These are phyloP conservation scores for Cyclocybe cylindracea DNA, from an alignment of 768 basidiomycete genomes.

Conservation along the genomic window DNA sequence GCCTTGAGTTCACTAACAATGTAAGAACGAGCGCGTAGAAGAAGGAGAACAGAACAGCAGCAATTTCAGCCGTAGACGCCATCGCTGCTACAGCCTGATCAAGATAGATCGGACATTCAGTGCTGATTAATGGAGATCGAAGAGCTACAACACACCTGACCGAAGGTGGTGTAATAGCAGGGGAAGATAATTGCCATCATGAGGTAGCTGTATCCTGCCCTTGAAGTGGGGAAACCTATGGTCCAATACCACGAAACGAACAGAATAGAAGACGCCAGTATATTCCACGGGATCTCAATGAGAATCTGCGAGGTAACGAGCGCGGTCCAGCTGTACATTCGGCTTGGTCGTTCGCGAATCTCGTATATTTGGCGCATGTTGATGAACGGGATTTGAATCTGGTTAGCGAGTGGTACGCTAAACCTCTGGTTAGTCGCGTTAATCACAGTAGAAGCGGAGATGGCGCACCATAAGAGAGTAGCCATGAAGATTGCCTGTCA, in stretches of 20 bases:
- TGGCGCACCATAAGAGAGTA: slow-evolving; percentile 38
- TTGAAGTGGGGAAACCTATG: slow-evolving; percentile 53
- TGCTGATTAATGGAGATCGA: no score
- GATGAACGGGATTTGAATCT: slow-evolving; percentile 64
- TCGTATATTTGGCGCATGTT: slow-evolving; percentile 62
- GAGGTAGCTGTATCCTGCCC: slow-evolving; percentile 64
- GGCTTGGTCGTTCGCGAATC: slow-evolving; percentile 64
- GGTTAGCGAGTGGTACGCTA: slow-evolving; percentile 56
- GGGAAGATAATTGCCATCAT: slow-evolving; percentile 42
- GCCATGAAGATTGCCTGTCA: slow-evolving; percentile 56
- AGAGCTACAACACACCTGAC: slow-evolving; percentile 11
- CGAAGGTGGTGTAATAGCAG: slow-evolving; percentile 21
- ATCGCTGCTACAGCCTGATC: slow-evolving; percentile 58
- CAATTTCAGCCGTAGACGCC: slow-evolving; percentile 56
- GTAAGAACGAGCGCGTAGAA: slow-evolving; percentile 60
- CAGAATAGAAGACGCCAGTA: slow-evolving; percentile 55
- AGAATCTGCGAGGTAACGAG: slow-evolving; percentile 57
- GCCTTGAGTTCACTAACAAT: slow-evolving; percentile 39
- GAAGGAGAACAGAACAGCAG: slow-evolving; percentile 53
- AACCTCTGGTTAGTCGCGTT: not conserved
- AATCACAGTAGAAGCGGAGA: not conserved
- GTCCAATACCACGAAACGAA: slow-evolving; percentile 76
- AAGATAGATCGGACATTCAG: slow-evolving; percentile 16
- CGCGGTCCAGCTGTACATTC: slow-evolving; percentile 68
- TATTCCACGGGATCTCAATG: slow-evolving; percentile 63